phyloP scores from a whole-genome alignment of 139 green algal genomes.

The Nannochloris sp. region DNA sequence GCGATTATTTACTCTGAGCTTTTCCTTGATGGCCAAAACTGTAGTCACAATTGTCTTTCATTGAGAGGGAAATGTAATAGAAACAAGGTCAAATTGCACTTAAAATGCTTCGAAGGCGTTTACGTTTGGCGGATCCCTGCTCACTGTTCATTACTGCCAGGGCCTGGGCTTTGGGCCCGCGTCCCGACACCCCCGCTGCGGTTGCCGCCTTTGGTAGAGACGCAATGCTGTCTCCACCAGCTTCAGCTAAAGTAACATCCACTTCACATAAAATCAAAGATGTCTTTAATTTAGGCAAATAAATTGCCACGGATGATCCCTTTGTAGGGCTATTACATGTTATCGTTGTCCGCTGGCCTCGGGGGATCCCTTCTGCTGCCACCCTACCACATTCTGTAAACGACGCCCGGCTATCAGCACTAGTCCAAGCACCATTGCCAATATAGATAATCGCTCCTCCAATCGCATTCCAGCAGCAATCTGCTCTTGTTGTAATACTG shows the following conservation, averaged over 20 bases:
- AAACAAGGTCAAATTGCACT: no score
- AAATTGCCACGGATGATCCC: slow-evolving; percentile 4
- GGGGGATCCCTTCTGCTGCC: not conserved
- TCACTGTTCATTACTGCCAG: no score
- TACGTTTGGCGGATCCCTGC: no score
- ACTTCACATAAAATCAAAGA: slow-evolving; percentile 11
- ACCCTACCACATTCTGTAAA: slow-evolving; percentile 11
- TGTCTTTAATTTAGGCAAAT: slow-evolving; percentile 8
- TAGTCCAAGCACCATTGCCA: slow-evolving; percentile 9
- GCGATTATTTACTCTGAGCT: no score
- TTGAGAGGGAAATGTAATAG: no score
- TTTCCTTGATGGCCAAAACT: no score
- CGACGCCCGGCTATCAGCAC: not conserved
- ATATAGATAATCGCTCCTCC: slow-evolving; percentile 7
- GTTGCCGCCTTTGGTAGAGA: no score
- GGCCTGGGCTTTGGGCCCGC: no score
- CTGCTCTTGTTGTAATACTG: slow-evolving; percentile 8
- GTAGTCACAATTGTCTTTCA: no score
- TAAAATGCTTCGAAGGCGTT: no score
- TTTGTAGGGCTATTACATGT: not conserved
- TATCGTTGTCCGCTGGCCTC: not conserved
- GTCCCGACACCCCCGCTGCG: no score
- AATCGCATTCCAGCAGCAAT: slow-evolving; percentile 19
- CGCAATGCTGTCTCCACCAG: no score
- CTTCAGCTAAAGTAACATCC: not conserved